Base-by-base conservation (phyloP, 805 yeast genomes). In the Starmerella gropengiesseri region DNA sequence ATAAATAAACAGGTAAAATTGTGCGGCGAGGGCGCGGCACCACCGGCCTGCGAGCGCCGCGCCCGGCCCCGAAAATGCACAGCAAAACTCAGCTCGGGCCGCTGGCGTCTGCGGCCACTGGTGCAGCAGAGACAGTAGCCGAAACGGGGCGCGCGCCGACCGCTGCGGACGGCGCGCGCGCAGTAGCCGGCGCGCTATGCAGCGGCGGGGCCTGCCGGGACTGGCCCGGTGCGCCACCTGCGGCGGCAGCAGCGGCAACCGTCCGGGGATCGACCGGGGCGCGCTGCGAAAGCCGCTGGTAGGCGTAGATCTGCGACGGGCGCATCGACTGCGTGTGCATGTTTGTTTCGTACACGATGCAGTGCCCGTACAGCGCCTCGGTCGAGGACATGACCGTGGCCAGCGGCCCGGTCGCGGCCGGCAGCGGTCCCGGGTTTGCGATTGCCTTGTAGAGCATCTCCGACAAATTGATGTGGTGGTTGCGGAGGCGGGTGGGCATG, bases 381-480 rank as follows among this genome's bases (percentile, higher is more conserved):
- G 64, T 58, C 2, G 60, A 48, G 7, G 60, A 50, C 59, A 59
- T 56, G 17, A 59, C 56, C 20, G 43, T 29, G 7, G 55, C 51
- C 16, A 48, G 42, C 22, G 47, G 47, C 31, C 40, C 30, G 13
- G 43, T 14, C n/a, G 26, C 17, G 8, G 28, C 35, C 75, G 73
- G 40, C 71, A 75, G 47, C 67, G 69, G 34, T 55, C 21, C 70
- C 58, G 48, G 71, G 64, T 51, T 76, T 70, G 46, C 80, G 67
- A 37, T 67, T 2, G 93, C 83, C 47, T 83, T 78, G 2, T 93
- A 89, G 60, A 85, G 83, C 73, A 85, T 79, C 60, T 87, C 95
- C 53, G 95, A 69, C 81, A 82, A 78, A 48, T 84, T 72, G 48
- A 87, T 64, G 53, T 81, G 82, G 47, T 74, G 70, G 20, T 78